A percentile compares a stretch with the other conserved stretches of the same genome.
phyloP scores from a whole-genome alignment of 1,284 basidiomycete species.

The Irpex sp. region DNA sequence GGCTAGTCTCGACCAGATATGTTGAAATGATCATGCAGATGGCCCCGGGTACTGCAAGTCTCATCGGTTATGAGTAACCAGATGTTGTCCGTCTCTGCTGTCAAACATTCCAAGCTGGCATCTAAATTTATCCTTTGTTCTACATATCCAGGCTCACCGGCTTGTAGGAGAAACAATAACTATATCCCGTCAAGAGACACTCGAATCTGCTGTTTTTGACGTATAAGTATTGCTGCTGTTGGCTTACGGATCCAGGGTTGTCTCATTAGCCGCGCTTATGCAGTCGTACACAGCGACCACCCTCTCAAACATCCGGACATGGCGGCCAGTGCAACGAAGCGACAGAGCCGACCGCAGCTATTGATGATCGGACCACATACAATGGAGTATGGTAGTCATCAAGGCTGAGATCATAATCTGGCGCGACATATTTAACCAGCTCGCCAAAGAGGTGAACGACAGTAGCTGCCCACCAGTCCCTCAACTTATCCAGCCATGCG shows the following conservation, averaged over 20 bases:
- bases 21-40: neutral
- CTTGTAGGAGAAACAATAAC: too few relatives aligned
- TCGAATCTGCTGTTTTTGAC: neutral
- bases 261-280: neutral
- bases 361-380: neutral
- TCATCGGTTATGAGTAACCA: neutral
- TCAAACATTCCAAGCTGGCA: neutral
- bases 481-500: neutral
- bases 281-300: neutral
- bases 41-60: neutral
- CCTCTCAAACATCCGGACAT: neutral
- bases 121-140: neutral
- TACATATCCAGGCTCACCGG: neutral
- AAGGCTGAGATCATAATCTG: neutral
- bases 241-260: neutral
- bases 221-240: neutral
- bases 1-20: neutral
- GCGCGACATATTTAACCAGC: neutral
- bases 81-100: neutral
- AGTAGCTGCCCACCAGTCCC: neutral
- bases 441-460: neutral
- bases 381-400: neutral
- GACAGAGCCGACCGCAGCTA: neutral
- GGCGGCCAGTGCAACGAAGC: neutral
- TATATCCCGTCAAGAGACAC: neutral